Evolutionary conservation across 208 protist genomes (phyloP).

Genomic region (Phytomonas francai): DNA sequence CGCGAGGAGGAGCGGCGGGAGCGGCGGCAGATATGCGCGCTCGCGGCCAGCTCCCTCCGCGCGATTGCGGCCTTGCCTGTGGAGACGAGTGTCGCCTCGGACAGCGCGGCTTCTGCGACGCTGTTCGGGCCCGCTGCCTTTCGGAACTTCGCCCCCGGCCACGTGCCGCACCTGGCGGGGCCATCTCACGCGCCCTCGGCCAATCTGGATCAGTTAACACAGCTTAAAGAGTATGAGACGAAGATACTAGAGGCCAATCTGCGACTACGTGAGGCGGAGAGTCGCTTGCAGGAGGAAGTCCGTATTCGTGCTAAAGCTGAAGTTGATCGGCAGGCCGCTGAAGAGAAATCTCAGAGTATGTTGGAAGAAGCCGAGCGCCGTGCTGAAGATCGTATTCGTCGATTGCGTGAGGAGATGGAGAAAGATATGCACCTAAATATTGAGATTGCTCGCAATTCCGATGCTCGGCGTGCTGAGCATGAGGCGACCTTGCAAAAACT

Average conservation of each 20-base stretch:
- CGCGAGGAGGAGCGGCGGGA: slow-evolving; percentile 3
- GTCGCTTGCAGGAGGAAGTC: slow-evolving; percentile 38
- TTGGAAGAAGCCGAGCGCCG: slow-evolving; percentile 33
- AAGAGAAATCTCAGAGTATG: slow-evolving; percentile 23
- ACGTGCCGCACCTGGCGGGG: too few species aligned
- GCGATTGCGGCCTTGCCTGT: background rate
- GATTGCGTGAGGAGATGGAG: slow-evolving; percentile 29
- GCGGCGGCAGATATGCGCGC: slow-evolving; percentile 13
- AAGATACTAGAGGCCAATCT: slow-evolving; percentile 34
- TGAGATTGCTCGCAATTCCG: slow-evolving; percentile 25
- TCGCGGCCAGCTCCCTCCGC: background rate
- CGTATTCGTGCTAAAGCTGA: slow-evolving; percentile 23
- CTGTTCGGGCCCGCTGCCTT: too few species aligned
- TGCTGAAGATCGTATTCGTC: slow-evolving; percentile 41
- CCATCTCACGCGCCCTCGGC: too few species aligned
- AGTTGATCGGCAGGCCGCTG: slow-evolving; percentile 16
- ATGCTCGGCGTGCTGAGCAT: slow-evolving; percentile 29
- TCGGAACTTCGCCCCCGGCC: too few species aligned
- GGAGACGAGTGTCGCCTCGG: background rate
- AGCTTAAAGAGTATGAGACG: slow-evolving; percentile 13
- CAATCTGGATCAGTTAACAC: background rate
- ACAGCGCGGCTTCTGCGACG: too few species aligned
- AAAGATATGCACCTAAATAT: slow-evolving; percentile 26
- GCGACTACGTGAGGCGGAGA: slow-evolving; percentile 51
- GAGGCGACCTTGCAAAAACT: slow-evolving; percentile 30